Evolutionary conservation across 1,284 basidiomycete genomes (phyloP), one percentile per base, ranked within the genome.

Genomic region (Coniferiporia weirii): DNA sequence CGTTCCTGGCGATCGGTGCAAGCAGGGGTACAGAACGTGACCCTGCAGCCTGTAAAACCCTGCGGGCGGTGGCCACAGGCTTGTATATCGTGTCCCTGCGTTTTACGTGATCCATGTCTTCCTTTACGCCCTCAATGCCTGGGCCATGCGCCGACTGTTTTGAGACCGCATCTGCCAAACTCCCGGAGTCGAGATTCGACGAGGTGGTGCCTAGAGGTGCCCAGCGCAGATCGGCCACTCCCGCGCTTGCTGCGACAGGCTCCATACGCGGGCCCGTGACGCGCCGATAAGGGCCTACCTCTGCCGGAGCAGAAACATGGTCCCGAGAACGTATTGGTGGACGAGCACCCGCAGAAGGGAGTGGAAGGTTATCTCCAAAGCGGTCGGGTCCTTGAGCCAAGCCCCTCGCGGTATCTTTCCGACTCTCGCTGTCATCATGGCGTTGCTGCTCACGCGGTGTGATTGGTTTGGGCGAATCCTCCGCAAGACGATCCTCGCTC

Each of bases 281-380:
- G 44, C 67, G 66, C 5, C 65, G 70, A 59, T 77, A 76, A 15
- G 70, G 66, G 12, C 75, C 74, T 22, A 85, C 67, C 56, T 79
- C 77, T 2, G 83, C 75, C 20, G 84, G 85, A 0, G 84, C 83
- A 44, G 83, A 79, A 34, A 12, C 43, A 49, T 22, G 35, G 7
- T 52, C 35, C 13, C 40, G 27, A 34, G 17, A 32, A 32, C 44
- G 12, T 20, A 44, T 49, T 61, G 45, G 45, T 13, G 40, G 34
- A 32, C 49, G 49, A 15, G 15, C 8, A 12, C 12, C 12, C 38
- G 38, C 12, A 15, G 12, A 7, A 15, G 15, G 12, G 8, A 7
- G 15, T 12, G 38, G 15, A 40, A 15, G 15, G 38, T 15, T 27
- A 27, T 27, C 27, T 27, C 27, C 27, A 27, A 27, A 3, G 5